A percentile compares a stretch with the other conserved stretches of the same genome.
Evolutionary conservation across 2,329 filamentous ascomycete genomes (phyloP).

Genomic region (Trichophyton rubrum): DNA sequence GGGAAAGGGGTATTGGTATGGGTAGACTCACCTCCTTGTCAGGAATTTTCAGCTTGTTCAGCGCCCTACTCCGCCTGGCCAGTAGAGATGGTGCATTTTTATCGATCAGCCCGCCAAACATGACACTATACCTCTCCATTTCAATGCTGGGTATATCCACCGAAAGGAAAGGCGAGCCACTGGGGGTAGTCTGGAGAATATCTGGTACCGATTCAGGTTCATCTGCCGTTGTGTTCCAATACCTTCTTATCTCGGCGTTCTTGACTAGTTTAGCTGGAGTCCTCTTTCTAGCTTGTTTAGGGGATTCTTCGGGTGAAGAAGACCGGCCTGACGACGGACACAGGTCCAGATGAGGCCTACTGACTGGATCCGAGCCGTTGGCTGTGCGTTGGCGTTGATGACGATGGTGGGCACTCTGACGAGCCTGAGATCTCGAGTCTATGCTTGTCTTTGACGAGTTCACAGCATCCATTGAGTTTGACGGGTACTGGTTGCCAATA

Average conservation of each 20-base stretch:
- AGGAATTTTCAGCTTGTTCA: constrained; percentile 42
- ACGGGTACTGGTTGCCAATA: constrained; percentile 3
- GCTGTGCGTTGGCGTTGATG: neutral
- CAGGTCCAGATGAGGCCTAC: neutral
- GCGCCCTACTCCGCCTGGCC: constrained; percentile 26
- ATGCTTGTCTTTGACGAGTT: neutral
- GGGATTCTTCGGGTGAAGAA: neutral
- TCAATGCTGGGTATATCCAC: constrained; percentile 69
- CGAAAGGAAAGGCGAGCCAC: constrained; percentile 43
- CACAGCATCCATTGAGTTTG: neutral
- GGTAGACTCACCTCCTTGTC: constrained; percentile 30
- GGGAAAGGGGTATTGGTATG: neutral
- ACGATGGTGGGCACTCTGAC: neutral
- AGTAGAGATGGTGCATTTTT: constrained; percentile 22
- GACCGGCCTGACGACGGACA: neutral
- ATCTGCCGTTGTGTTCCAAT: constrained; percentile 4
- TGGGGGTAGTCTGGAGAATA: constrained; percentile 6
- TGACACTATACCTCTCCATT: constrained; percentile 84
- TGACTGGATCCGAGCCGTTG: neutral
- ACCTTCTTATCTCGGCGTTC: constrained; percentile 2
- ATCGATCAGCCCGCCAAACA: constrained; percentile 63
- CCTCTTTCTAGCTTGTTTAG: constrained; percentile 5
- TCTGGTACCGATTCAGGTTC: constrained; percentile 6
- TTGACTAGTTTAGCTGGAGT: constrained; percentile 5
- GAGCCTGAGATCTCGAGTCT: neutral